Conservation (phyloP, 2,329 filamentous ascomycete genomes). For the Thyridium curvatum region DNA sequence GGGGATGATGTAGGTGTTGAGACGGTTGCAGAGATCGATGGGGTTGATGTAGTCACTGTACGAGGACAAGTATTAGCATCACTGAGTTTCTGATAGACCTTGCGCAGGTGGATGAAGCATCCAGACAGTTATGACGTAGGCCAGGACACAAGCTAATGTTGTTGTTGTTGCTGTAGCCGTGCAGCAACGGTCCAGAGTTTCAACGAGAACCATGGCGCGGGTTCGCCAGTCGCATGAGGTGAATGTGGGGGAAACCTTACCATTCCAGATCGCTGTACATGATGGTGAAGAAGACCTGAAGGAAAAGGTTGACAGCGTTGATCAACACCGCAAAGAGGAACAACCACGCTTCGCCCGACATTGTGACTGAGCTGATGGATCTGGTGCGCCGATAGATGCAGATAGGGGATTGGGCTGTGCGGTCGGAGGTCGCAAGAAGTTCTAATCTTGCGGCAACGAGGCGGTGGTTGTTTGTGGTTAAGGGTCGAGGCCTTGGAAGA, state of each 20-base stretch:
- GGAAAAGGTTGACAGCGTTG: constrained; percentile 99
- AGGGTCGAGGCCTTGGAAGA: too few relatives aligned
- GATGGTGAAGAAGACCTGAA: constrained; percentile 99
- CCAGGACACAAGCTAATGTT: too few relatives aligned
- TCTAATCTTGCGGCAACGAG: too few relatives aligned
- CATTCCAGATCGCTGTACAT: constrained; percentile 99
- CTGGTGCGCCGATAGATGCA: not conserved
- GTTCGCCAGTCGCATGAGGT: too few relatives aligned
- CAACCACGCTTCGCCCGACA: constrained; percentile 98
- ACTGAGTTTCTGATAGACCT: not conserved
- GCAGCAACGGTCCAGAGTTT: too few relatives aligned
- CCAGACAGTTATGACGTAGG: not conserved
- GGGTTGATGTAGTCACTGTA: constrained; percentile 98
- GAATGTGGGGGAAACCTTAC: constrained; percentile 53
- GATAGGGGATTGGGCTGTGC: not conserved
- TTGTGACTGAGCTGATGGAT: constrained; percentile 31
- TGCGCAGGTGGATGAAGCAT: too few relatives aligned
- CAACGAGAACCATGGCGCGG: too few relatives aligned
- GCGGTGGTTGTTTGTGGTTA: too few relatives aligned
- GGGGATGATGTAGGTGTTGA: constrained; percentile 99
- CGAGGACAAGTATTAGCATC: constrained; percentile 18
- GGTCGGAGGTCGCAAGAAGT: too few relatives aligned
- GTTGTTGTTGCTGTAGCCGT: too few relatives aligned
- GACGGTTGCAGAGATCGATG: constrained; percentile 99
- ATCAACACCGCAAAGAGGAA: constrained; percentile 97